Conservation (phyloP, 2,329 filamentous ascomycete genomes). For the Monilinia polystroma region DNA sequence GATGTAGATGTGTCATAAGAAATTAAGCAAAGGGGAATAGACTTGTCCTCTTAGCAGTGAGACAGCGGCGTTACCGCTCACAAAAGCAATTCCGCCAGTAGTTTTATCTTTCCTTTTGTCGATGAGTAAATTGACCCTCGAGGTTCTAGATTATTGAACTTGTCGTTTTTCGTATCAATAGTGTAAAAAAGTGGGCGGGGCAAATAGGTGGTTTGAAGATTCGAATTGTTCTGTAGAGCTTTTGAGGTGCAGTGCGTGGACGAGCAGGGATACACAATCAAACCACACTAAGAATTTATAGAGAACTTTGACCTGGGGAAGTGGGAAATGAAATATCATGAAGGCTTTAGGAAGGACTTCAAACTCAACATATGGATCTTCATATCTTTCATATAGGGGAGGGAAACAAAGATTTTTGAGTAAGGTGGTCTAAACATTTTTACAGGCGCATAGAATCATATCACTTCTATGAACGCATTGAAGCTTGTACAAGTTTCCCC, state of each 20-base stretch:
- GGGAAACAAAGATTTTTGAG: conserved; percentile 28
- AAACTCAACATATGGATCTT: conserved; percentile 3
- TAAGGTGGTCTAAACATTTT: conserved; percentile 42
- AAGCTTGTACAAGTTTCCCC: conserved; percentile 35
- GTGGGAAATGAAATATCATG: conserved; percentile 9
- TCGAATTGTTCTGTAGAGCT: conserved; percentile 23
- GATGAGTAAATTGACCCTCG: conserved; percentile 3
- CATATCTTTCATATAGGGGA: conserved; percentile 17
- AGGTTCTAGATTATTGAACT: conserved; percentile 8
- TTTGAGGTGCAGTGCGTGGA: conserved; percentile 10
- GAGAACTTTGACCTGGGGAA: conserved; percentile 20
- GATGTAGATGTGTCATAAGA: conserved; percentile 28
- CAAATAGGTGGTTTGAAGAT: conserved; percentile 21
- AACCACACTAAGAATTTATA: conserved; percentile 24
- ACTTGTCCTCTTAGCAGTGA: conserved; percentile 18
- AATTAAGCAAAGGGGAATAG: conserved; percentile 32
- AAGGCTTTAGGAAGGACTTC: conserved; percentile 1
- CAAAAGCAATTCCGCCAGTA: conserved; percentile 22
- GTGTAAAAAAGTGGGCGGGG: conserved; percentile 22
- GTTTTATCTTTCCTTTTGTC: conserved; percentile 7
- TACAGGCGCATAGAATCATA: conserved; percentile 39
- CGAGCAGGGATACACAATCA: conserved; percentile 22
- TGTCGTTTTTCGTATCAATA: conserved; percentile 12
- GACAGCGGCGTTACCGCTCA: conserved; percentile 25
- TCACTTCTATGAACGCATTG: conserved; percentile 36